Conservation (phyloP, 257 asterid species). For the Solanum ossicruentum region DNA sequence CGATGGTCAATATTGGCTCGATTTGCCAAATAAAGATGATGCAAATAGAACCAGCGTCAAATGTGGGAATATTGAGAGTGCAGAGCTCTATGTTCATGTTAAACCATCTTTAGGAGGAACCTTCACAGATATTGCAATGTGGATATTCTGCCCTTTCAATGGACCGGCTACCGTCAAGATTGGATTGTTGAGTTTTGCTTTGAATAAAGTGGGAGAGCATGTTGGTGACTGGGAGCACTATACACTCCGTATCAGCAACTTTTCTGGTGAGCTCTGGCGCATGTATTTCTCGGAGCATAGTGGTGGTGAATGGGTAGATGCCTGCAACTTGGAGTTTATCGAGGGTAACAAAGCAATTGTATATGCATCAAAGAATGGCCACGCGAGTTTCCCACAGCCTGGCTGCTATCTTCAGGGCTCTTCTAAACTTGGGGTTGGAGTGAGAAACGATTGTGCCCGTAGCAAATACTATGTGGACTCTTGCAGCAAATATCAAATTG, state of each 20-base stretch:
- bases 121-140: conserved; percentile 71
- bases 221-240: conserved; percentile 95
- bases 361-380: conserved; percentile 68
- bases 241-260: conserved; percentile 75
- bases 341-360: conserved; percentile 54
- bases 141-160: conserved; percentile 90
- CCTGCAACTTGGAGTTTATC: conserved; percentile 54
- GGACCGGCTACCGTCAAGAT: conserved; percentile 68
- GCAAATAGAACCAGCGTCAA: conserved; percentile 21
- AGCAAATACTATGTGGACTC: conserved; percentile 54
- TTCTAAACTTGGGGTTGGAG: conserved; percentile 46
- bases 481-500: conserved; percentile 32
- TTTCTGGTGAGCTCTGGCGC: conserved; percentile 62
- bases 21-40: conserved; percentile 35
- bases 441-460: conserved; percentile 53
- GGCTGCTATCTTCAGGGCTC: conserved; percentile 82
- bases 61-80: conserved; percentile 48
- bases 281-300: conserved; percentile 76
- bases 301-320: conserved; percentile 73
- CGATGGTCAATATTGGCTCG: conserved; percentile 64
- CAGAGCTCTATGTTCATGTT: conserved; percentile 62
- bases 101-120: conserved; percentile 76
- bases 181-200: conserved; percentile 22
- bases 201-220: conserved; percentile 53
- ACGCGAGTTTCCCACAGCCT: conserved; percentile 71